Conservation (phyloP, 108 stramenopile genomes). For the Cyclotella choctawhatcheeana region DNA sequence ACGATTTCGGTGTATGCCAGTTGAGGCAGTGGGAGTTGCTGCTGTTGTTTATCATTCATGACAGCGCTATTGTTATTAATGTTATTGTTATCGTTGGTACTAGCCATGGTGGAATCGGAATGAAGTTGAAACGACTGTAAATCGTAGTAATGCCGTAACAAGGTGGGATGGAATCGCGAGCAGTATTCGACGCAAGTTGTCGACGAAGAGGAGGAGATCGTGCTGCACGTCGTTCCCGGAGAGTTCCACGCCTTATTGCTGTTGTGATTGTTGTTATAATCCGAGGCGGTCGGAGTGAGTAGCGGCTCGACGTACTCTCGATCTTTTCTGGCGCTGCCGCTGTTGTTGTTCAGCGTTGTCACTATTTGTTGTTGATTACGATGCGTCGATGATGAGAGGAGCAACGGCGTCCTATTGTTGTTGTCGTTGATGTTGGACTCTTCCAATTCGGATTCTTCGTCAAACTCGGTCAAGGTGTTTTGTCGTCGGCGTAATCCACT, state of each 20-base stretch:
- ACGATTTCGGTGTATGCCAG: conserved; percentile 62
- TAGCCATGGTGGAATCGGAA: conserved; percentile 9
- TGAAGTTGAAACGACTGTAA: too few relatives aligned
- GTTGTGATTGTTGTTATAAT: too few relatives aligned
- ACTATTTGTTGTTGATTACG: too few relatives aligned
- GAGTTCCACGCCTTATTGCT: too few relatives aligned
- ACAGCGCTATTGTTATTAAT: too few relatives aligned
- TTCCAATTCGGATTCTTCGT: not conserved
- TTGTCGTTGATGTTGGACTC: too few relatives aligned
- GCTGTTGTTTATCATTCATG: not conserved
- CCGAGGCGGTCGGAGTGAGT: not conserved
- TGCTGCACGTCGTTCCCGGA: conserved; percentile 17
- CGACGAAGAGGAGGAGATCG: conserved; percentile 3
- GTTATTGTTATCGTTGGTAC: too few relatives aligned
- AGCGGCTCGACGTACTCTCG: not conserved
- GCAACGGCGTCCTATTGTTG: too few relatives aligned
- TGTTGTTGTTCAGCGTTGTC: too few relatives aligned
- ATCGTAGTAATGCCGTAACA: conserved; percentile 41
- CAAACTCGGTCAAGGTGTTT: conserved; percentile 16
- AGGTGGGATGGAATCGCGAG: conserved; percentile 18
- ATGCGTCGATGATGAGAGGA: too few relatives aligned
- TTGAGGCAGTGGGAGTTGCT: conserved; percentile 20
- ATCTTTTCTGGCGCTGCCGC: too few relatives aligned
- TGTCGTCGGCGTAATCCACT: conserved; percentile 14
- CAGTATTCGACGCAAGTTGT: conserved; percentile 37